phyloP scores from a whole-genome alignment of 225 moss, liverwort and hornwort genomes.

The Neckera pumila region DNA sequence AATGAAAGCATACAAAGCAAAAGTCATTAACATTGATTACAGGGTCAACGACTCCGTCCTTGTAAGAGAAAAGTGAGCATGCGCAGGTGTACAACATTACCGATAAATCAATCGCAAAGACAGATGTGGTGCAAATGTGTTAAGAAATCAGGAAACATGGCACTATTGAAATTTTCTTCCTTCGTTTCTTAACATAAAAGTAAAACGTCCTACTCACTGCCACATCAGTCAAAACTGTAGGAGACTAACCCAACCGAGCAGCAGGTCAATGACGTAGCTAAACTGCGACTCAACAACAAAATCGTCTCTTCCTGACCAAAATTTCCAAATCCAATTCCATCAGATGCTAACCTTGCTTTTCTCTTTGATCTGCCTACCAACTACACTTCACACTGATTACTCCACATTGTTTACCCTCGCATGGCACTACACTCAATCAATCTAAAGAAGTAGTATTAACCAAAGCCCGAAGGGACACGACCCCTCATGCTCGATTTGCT shows the following conservation, averaged over 20 bases:
- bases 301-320: constrained; percentile 19
- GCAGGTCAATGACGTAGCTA: background rate
- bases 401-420: background rate
- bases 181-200: background rate
- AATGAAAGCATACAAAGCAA: background rate
- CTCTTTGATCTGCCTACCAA: background rate
- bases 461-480: background rate
- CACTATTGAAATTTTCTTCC: background rate
- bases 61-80: background rate
- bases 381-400: background rate
- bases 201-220: background rate
- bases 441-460: background rate
- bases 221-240: constrained; percentile 15
- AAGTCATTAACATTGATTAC: background rate
- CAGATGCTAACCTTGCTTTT: background rate
- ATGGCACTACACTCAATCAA: constrained; percentile 13
- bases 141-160: background rate
- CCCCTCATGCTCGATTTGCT: constrained; percentile 43
- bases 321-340: constrained; percentile 4
- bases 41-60: background rate
- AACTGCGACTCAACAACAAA: constrained; percentile 20
- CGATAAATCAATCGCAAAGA: background rate
- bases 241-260: constrained; percentile 18
- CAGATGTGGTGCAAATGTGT: background rate
- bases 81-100: background rate